These are phyloP conservation scores for Conringia planisiliqua DNA, from an alignment of 345 rosid species.

Conservation along the genomic window DNA sequence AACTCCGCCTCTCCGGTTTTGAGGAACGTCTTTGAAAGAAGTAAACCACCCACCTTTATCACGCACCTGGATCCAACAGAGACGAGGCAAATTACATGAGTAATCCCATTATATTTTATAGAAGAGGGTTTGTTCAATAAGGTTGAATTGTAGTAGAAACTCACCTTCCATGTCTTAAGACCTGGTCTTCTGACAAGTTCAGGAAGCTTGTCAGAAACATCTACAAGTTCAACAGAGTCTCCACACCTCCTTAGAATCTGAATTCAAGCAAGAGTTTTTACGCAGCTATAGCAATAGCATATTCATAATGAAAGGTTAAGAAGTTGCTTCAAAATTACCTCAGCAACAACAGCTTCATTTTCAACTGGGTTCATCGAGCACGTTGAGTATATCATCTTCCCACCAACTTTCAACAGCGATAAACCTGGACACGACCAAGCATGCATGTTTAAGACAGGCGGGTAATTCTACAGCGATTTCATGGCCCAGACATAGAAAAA, in stretches of 20 bases:
- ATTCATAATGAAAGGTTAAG: neutral
- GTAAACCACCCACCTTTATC: slow-evolving; percentile 73
- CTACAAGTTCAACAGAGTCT: slow-evolving; percentile 79
- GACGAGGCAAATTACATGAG: neutral
- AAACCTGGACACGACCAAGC: slow-evolving; percentile 48
- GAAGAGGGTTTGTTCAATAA: neutral
- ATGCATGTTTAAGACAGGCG: neutral
- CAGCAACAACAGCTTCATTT: slow-evolving; percentile 96
- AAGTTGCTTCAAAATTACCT: slow-evolving; percentile 41
- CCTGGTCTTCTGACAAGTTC: slow-evolving; percentile 84
- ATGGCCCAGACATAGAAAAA: neutral
- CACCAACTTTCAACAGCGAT: slow-evolving; percentile 85
- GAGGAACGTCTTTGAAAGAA: slow-evolving; percentile 63
- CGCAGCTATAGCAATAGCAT: neutral
- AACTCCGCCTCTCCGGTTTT: slow-evolving; percentile 51
- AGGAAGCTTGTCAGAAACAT: slow-evolving; percentile 80
- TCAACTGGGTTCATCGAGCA: slow-evolving; percentile 98
- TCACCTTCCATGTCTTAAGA: slow-evolving; percentile 80
- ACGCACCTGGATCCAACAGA: slow-evolving; percentile 52
- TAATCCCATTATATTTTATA: neutral
- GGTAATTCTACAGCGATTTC: neutral
- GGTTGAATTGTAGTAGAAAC: slow-evolving; percentile 7
- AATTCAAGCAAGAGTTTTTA: neutral
- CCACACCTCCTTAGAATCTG: slow-evolving; percentile 82
- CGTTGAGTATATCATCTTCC: slow-evolving; percentile 96